Conservation (phyloP, 1,284 basidiomycete species). For the Apiotrichum mycotoxinovorans region DNA sequence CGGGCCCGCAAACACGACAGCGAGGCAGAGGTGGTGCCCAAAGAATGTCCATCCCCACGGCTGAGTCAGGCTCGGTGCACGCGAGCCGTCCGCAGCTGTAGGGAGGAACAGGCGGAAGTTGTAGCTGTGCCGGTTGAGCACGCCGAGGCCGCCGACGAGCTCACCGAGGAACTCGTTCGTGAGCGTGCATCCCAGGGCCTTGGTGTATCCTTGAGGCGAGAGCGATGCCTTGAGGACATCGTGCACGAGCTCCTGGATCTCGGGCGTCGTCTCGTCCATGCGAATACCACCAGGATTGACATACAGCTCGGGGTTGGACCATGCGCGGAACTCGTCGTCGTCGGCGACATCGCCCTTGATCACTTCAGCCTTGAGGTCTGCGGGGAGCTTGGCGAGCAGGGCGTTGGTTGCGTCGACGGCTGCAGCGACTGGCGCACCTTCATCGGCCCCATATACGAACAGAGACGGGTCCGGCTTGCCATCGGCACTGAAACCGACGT, state of each 20-base stretch:
- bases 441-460: slow-evolving; percentile 33
- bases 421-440: slow-evolving; percentile 38
- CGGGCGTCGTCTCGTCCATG: slow-evolving; percentile 36
- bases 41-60: slow-evolving; percentile 47
- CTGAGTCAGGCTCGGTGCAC: slow-evolving; percentile 8
- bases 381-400: slow-evolving; percentile 23
- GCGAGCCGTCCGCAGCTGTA: not conserved
- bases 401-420: slow-evolving; percentile 30
- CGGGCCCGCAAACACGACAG: slow-evolving; percentile 39
- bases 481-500: slow-evolving; percentile 36
- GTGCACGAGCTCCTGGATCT: slow-evolving; percentile 31
- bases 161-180: slow-evolving; percentile 47
- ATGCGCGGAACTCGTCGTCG: slow-evolving; percentile 39
- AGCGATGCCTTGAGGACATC: slow-evolving; percentile 36
- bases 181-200: slow-evolving; percentile 38
- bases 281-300: slow-evolving; percentile 44
- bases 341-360: slow-evolving; percentile 32
- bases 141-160: slow-evolving; percentile 37
- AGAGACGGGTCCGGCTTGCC: slow-evolving; percentile 32
- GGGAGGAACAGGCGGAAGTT: slow-evolving; percentile 43
- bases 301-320: slow-evolving; percentile 46
- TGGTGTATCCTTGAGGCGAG: slow-evolving; percentile 36
- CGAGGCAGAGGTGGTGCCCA: slow-evolving; percentile 46
- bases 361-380: slow-evolving; percentile 22
- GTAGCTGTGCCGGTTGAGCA: slow-evolving; percentile 45